Evolutionary conservation across 179 eudicot species (phyloP).

Genomic region (Carnegiea gigantea): DNA sequence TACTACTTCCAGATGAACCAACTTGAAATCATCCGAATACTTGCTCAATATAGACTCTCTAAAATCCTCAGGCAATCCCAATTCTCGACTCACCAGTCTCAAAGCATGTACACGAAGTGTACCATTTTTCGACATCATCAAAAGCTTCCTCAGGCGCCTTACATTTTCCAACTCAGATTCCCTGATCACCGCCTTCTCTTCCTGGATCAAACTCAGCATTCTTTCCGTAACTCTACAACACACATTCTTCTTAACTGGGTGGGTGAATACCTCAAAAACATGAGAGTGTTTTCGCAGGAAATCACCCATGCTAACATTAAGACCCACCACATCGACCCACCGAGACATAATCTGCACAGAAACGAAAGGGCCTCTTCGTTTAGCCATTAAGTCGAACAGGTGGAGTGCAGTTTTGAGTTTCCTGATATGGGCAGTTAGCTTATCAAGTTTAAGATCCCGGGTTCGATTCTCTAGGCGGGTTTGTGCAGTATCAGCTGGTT

Average conservation of each 20-base stretch:
- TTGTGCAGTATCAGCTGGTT: constrained; percentile 66
- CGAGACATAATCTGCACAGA: constrained; percentile 60
- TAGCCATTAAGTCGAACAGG: constrained; percentile 54
- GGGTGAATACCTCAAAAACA: constrained; percentile 62
- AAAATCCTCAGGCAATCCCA: constrained; percentile 69
- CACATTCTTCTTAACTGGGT: constrained; percentile 49
- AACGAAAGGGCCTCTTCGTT: constrained; percentile 48
- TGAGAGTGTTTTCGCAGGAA: constrained; percentile 55
- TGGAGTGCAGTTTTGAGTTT: constrained; percentile 51
- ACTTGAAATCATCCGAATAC: constrained; percentile 44
- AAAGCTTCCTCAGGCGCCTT: constrained; percentile 49
- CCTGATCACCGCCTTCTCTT: constrained; percentile 41
- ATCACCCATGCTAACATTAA: constrained; percentile 43
- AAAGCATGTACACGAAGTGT: constrained; percentile 67
- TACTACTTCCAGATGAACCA: constrained; percentile 64
- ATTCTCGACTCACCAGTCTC: constrained; percentile 56
- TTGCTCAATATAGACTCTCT: constrained; percentile 59
- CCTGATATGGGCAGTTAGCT: constrained; percentile 30
- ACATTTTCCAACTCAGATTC: constrained; percentile 52
- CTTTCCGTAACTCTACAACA: constrained; percentile 52
- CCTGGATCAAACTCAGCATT: constrained; percentile 47
- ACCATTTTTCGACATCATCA: constrained; percentile 66
- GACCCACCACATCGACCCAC: constrained; percentile 59
- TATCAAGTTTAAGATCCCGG: constrained; percentile 64
- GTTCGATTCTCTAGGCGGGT: constrained; percentile 66